phyloP scores from a whole-genome alignment of 2,329 filamentous ascomycete genomes.

The Sclerotinia spermophila region DNA sequence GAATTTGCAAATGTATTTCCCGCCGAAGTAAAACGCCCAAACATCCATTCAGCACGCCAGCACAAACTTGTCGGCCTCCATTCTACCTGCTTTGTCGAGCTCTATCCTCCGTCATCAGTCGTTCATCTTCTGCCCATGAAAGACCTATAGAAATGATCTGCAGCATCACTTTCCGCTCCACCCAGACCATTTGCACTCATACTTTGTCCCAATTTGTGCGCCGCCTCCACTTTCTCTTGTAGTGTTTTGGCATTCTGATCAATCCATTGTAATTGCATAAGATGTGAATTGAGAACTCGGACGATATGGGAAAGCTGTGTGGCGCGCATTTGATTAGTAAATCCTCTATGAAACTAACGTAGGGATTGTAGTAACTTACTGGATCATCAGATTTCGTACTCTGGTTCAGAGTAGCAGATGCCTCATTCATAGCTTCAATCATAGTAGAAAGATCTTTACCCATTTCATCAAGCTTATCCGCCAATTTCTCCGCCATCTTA shows the following conservation, averaged over 20 bases:
- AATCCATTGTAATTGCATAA: constrained; percentile 89
- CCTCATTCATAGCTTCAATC: constrained; percentile 97
- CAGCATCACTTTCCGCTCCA: constrained; percentile 63
- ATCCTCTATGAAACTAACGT: not conserved
- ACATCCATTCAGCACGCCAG: not conserved
- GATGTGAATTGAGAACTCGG: constrained; percentile 87
- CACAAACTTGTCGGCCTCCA: not conserved
- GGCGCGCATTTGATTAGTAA: constrained; percentile 21
- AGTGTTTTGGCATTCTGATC: constrained; percentile 78
- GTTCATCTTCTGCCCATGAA: constrained; percentile 66
- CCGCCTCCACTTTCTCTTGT: constrained; percentile 75
- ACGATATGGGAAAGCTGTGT: constrained; percentile 92
- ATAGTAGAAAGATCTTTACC: constrained; percentile 89
- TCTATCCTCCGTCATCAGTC: not conserved
- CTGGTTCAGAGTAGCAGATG: constrained; percentile 85
- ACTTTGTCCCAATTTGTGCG: constrained; percentile 73
- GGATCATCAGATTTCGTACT: constrained; percentile 83
- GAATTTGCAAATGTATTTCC: constrained; percentile 2
- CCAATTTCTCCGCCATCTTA: constrained; percentile 90
- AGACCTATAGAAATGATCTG: constrained; percentile 87
- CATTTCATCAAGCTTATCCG: constrained; percentile 88
- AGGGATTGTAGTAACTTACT: constrained; percentile 49
- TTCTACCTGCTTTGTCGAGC: not conserved
- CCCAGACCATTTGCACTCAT: constrained; percentile 53
- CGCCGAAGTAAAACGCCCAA: constrained; percentile 10